A percentile compares a stretch with the other conserved stretches of the same genome.
Conservation (phyloP, 169 alveolate species). For the Plasmodium inui region DNA sequence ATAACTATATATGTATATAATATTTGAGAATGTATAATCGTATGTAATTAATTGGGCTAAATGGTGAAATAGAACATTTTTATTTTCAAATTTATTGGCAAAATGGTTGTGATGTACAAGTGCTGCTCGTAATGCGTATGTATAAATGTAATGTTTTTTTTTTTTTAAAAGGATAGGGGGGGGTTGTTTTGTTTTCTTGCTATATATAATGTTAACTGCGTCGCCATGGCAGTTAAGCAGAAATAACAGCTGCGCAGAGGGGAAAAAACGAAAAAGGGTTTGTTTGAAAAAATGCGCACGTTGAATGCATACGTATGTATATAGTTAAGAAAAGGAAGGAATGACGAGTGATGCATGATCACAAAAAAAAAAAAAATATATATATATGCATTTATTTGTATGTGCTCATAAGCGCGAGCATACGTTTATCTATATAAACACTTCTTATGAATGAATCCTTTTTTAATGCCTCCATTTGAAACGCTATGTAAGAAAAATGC, state of each 20-base stretch:
- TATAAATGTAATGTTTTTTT: not conserved
- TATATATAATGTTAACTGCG: not conserved
- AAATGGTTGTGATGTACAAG: not conserved
- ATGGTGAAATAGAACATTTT: not conserved
- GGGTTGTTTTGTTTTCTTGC: not conserved
- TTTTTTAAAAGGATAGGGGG: not conserved
- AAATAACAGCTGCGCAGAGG: not conserved
- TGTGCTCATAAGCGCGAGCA: not conserved
- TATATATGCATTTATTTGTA: not conserved
- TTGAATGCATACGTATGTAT: not conserved
- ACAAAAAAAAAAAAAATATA: not conserved
- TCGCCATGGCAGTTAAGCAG: not conserved
- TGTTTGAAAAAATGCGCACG: not conserved
- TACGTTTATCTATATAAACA: slow-evolving; percentile 6
- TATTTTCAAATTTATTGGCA: not conserved
- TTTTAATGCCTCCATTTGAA: not conserved
- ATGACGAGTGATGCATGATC: not conserved
- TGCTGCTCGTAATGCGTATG: not conserved
- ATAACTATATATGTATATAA: not conserved
- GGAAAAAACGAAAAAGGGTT: not conserved
- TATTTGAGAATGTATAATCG: not conserved
- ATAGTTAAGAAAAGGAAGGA: not conserved
- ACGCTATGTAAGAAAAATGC: not conserved
- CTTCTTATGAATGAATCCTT: not conserved
- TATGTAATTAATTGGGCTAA: not conserved